Conservation (phyloP, 176 grass and related monocot genomes). For the Avena insularis region DNA sequence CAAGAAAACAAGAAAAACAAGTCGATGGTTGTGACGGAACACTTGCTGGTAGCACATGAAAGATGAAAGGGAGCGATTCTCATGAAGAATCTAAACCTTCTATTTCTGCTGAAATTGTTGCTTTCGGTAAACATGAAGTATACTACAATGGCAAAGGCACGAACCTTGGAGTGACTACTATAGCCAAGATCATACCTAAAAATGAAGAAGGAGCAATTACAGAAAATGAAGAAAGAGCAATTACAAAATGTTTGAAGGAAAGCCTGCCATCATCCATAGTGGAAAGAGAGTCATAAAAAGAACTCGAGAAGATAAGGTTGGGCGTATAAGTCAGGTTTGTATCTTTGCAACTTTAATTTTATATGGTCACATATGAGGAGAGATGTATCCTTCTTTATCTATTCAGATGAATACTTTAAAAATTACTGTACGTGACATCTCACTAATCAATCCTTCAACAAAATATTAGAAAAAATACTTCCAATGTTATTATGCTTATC, state of each 20-base stretch:
- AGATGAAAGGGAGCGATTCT: not conserved
- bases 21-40: not conserved
- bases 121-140: not conserved
- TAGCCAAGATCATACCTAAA: not conserved
- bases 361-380: not conserved
- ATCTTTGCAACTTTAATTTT: not conserved
- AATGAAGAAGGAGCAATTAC: no score
- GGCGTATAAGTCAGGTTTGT: not conserved
- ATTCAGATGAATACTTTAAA: not conserved
- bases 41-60: not conserved
- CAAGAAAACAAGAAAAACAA: not conserved
- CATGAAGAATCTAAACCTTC: not conserved
- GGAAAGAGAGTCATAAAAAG: not conserved
- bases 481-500: not conserved
- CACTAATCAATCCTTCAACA: not conserved
- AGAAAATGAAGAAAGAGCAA: no score
- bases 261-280: not conserved
- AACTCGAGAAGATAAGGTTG: not conserved
- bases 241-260: not conserved
- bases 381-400: not conserved
- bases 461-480: not conserved
- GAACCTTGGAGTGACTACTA: not conserved
- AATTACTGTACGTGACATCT: not conserved
- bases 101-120: not conserved
- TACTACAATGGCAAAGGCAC: not conserved